Conservation (phyloP, 2,329 filamentous ascomycete species). For the Penicillium sp. region DNA sequence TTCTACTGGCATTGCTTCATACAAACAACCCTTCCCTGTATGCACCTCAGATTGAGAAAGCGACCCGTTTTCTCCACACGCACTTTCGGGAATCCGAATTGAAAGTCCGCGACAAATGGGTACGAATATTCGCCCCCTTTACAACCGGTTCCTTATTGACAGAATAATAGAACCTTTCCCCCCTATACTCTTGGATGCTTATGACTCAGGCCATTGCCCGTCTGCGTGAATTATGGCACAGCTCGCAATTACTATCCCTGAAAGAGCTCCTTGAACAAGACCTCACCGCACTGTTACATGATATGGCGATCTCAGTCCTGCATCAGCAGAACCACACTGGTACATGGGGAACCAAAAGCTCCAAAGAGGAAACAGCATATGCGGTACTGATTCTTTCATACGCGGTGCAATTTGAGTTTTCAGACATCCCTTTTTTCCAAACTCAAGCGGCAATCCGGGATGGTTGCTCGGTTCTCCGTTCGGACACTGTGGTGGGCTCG, state of each 20-base stretch:
- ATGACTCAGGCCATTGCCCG: slow-evolving; percentile 7
- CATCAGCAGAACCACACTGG: slow-evolving; percentile 13
- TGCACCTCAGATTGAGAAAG: not conserved
- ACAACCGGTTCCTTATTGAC: not conserved
- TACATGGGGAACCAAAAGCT: slow-evolving; percentile 15
- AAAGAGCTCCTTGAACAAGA: not conserved
- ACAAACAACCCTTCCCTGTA: slow-evolving; percentile 12
- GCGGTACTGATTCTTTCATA: slow-evolving; percentile 15
- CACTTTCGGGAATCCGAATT: slow-evolving; percentile 22
- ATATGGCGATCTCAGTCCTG: not conserved
- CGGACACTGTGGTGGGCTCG: not conserved
- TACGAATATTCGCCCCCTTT: not conserved
- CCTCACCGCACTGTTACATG: not conserved
- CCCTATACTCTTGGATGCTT: slow-evolving; percentile 25
- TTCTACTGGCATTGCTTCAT: slow-evolving; percentile 31
- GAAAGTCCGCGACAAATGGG: slow-evolving; percentile 22
- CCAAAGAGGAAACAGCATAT: slow-evolving; percentile 22
- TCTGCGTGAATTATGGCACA: slow-evolving; percentile 1
- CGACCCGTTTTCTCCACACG: not conserved
- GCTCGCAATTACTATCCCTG: not conserved
- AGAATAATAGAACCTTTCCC: slow-evolving; percentile 12
- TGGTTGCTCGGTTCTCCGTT: not conserved
- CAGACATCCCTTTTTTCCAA: not conserved
- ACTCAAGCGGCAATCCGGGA: not conserved
- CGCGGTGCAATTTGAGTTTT: not conserved